Evolutionary conservation across 306 rosid genomes (phyloP), one percentile per base, ranked within the genome.

Genomic region (Macrotyloma uniflorum): DNA sequence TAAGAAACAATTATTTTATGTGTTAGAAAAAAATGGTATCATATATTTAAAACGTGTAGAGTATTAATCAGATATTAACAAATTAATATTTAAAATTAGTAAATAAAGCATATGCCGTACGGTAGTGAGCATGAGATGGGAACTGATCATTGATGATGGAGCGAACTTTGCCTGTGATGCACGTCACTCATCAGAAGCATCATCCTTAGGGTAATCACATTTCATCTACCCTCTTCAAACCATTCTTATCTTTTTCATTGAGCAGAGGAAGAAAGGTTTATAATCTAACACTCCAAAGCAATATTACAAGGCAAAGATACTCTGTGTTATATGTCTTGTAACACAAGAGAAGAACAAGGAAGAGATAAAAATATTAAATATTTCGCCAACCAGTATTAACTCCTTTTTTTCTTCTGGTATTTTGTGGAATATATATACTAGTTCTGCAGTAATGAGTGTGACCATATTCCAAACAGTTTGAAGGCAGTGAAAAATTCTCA

Each of bases 91-190:
- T 33, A 33, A 33, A 5, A 33, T 6, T 38, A 12, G 5, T 10
- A 20, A 57, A 38, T 4, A 4, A 67, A 67, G 57, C 23, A 33
- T 8, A 22, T 54, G 50, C 57, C 49, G 35, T 70, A 76, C 42
- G 66, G 18, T 14, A 4, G 19, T 4, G 53, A 30, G 47, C 76
- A 75, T 35, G 79, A 64, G 79, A 71, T 76, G 46, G 79, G 73
- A 70, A 76, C 79, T 65, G 69, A 80, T 70, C 84, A 54, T 35
- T 75, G 77, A 76, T 42, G 51, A 26, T 57, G 80, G 76, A 76
- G 65, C 84, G 72, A 6, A 64, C 59, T 11, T 45, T 24, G 57
- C 79, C 35, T 20, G 35, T 15, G 59, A 6, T 55, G 15, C 51
- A 15, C 51, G 32, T 55, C 5, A 23, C 57, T 54, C 4, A 38